These are phyloP conservation scores for Polytrichum formosum DNA, from an alignment of 225 moss, liverwort and hornwort species.

Conservation along the genomic window DNA sequence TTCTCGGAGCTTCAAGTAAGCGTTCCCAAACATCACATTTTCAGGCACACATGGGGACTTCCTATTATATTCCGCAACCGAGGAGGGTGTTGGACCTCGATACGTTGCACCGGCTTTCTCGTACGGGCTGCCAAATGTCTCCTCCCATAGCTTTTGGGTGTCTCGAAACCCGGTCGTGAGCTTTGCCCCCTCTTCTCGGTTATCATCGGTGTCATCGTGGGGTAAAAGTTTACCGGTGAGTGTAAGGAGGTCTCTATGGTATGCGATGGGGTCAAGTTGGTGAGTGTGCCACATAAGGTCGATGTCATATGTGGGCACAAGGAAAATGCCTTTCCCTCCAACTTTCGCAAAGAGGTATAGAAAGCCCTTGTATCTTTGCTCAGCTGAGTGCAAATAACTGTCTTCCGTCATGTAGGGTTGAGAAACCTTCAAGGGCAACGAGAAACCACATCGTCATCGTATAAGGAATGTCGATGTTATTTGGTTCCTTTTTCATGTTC, in stretches of 20 bases:
- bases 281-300: conserved; percentile 43
- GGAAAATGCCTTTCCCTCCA: conserved; percentile 25
- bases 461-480: no score
- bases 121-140: conserved; percentile 23
- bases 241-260: conserved; percentile 16
- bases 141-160: conserved; percentile 33
- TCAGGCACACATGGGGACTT: background rate
- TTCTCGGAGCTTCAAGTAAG: background rate
- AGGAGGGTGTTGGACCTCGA: conserved; percentile 23
- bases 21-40: background rate
- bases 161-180: conserved; percentile 20
- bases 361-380: conserved; percentile 42
- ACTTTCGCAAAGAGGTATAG: conserved; percentile 34
- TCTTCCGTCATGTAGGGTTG: conserved; percentile 28
- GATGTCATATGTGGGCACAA: conserved; percentile 46
- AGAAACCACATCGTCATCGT: background rate
- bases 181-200: conserved; percentile 14
- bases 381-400: conserved; percentile 22
- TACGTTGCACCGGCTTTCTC: conserved; percentile 38
- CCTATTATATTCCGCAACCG: background rate
- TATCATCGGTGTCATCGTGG: conserved; percentile 30
- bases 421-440: conserved; percentile 19
- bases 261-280: conserved; percentile 28
- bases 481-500: no score
- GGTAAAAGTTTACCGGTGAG: conserved; percentile 20